A percentile compares a stretch with the other conserved stretches of the same genome.
Evolutionary conservation across 176 grass and related monocot genomes (phyloP).

Genomic region (Thalia dealbata): DNA sequence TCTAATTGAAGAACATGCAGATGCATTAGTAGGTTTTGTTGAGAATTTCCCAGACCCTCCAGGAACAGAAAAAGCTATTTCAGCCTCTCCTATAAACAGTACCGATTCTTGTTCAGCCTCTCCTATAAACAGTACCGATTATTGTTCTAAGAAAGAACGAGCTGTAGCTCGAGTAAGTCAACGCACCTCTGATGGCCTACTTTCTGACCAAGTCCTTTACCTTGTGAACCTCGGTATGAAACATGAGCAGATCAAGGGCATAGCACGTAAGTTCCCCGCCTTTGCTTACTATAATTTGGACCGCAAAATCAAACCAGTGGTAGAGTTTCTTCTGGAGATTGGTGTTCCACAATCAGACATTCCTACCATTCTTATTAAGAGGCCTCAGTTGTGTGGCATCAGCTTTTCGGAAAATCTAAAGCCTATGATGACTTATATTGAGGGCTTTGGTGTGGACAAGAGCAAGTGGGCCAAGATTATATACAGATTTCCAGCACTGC

Average conservation of each 20-base stretch:
- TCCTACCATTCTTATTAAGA: slow-evolving; percentile 65
- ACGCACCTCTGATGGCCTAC: slow-evolving; percentile 32
- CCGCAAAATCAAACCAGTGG: slow-evolving; percentile 70
- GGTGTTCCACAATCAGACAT: slow-evolving; percentile 56
- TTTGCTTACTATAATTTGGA: slow-evolving; percentile 76
- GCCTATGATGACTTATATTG: slow-evolving; percentile 79
- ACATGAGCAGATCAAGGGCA: slow-evolving; percentile 51
- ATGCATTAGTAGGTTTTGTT: slow-evolving; percentile 50
- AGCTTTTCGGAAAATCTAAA: slow-evolving; percentile 90
- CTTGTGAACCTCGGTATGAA: slow-evolving; percentile 55
- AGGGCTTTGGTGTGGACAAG: slow-evolving; percentile 70
- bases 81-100: slow-evolving; percentile 25
- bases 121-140: slow-evolving; percentile 24
- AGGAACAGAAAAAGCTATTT: slow-evolving; percentile 26
- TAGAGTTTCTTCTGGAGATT: slow-evolving; percentile 49
- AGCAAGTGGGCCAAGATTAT: slow-evolving; percentile 77
- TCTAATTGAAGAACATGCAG: slow-evolving; percentile 56
- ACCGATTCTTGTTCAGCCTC: slow-evolving; percentile 30
- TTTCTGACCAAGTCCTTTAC: slow-evolving; percentile 54
- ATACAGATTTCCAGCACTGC: slow-evolving; percentile 58
- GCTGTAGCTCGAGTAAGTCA: slow-evolving; percentile 53
- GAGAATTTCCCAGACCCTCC: slow-evolving; percentile 72
- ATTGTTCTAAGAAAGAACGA: slow-evolving; percentile 63
- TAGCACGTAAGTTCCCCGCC: slow-evolving; percentile 49
- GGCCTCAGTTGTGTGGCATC: slow-evolving; percentile 72